A percentile compares a stretch with the other conserved stretches of the same genome.
Evolutionary conservation across 345 rosid species (phyloP).

Genomic region (Rhizophora mangle): DNA sequence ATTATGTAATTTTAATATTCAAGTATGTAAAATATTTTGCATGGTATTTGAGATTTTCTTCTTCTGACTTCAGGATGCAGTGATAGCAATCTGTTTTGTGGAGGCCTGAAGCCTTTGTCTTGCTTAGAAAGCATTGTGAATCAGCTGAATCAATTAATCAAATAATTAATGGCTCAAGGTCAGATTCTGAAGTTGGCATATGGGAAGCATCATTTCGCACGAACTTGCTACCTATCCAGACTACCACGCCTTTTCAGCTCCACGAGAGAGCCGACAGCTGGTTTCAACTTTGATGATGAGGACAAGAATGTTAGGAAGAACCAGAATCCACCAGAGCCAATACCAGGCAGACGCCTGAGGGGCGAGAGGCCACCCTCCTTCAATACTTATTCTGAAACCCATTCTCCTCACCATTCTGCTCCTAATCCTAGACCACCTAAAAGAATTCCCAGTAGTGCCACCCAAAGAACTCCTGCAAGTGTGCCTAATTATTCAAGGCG

Average conservation of each 20-base stretch:
- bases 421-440: background rate
- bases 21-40: no score
- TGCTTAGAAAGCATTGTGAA: no score
- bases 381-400: background rate
- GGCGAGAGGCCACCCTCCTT: background rate
- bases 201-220: background rate
- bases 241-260: slow-evolving; percentile 7
- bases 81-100: no score
- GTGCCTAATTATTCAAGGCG: background rate
- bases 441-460: background rate
- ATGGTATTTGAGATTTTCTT: no score
- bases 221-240: background rate
- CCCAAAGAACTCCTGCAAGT: background rate
- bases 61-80: no score
- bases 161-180: background rate
- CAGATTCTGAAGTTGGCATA: background rate
- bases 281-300: background rate
- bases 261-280: background rate
- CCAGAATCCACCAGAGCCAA: slow-evolving; percentile 13
- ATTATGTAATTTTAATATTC: no score
- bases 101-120: no score
- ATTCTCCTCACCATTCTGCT: background rate
- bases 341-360: slow-evolving; percentile 23
- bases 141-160: no score
- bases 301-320: background rate